Evolutionary conservation across 345 rosid genomes (phyloP).

Genomic region (Citrus medica): DNA sequence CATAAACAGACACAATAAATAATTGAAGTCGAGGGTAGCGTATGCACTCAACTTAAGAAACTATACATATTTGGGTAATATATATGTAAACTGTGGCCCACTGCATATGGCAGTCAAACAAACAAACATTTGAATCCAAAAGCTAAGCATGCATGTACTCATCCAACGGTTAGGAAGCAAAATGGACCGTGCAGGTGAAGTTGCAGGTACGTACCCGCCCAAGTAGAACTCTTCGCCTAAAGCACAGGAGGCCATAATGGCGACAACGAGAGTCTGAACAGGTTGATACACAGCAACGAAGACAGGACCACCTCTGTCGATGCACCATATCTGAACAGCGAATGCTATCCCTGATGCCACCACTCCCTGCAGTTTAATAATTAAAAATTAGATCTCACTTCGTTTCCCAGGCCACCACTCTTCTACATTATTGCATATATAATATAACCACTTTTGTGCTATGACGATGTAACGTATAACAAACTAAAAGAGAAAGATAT

Average conservation of each 20-base stretch:
- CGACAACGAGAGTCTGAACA: slow-evolving; percentile 96
- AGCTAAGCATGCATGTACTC: not conserved
- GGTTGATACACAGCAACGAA: slow-evolving; percentile 99
- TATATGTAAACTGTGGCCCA: too few relatives aligned
- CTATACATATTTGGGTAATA: too few relatives aligned
- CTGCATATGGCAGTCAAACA: not conserved
- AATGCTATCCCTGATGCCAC: slow-evolving; percentile 98
- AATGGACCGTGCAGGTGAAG: not conserved
- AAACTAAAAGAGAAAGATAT: not conserved
- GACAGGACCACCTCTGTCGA: slow-evolving; percentile 98
- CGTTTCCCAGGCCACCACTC: slow-evolving; percentile 14
- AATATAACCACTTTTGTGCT: slow-evolving; percentile 14
- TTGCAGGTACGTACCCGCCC: slow-evolving; percentile 66
- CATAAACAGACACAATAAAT: slow-evolving; percentile 9
- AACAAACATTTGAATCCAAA: not conserved
- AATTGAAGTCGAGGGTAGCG: not conserved
- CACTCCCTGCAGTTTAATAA: slow-evolving; percentile 60
- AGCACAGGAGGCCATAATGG: slow-evolving; percentile 90
- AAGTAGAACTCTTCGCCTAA: slow-evolving; percentile 87
- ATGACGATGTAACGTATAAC: not conserved
- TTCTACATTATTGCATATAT: slow-evolving; percentile 20
- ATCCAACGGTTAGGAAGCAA: slow-evolving; percentile 14
- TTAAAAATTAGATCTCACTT: not conserved
- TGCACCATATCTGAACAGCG: slow-evolving; percentile 99
- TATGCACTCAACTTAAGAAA: too few relatives aligned